These are phyloP conservation scores for Apophysomyces ossiformis DNA, from an alignment of 371 early-diverging fungal genomes.

Conservation along the genomic window DNA sequence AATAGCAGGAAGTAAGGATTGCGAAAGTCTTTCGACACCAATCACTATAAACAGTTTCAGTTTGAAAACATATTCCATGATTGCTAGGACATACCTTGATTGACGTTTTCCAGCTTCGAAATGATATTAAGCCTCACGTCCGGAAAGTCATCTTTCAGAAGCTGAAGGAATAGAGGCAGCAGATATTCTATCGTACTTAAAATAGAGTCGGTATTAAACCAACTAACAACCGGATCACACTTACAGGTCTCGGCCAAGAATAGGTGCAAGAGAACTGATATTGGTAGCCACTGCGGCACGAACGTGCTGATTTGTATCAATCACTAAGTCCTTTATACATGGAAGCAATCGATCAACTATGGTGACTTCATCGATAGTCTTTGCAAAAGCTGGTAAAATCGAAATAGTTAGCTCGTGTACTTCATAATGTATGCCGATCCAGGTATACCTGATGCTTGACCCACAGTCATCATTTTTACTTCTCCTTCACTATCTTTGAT, in stretches of 20 bases:
- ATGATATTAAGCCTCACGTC: constrained; percentile 98
- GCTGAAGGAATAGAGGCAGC: constrained; percentile 91
- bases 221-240: constrained; percentile 15
- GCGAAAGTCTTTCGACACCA: constrained; percentile 96
- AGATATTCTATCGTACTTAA: constrained; percentile 90
- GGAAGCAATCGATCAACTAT: constrained; percentile 86
- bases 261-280: constrained; percentile 92
- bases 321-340: constrained; percentile 90
- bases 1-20: constrained; percentile 96
- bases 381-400: constrained; percentile 61
- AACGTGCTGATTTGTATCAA: constrained; percentile 96
- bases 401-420: not conserved
- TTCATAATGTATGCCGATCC: not conserved
- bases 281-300: constrained; percentile 94
- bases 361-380: constrained; percentile 77
- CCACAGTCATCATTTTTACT: constrained; percentile 89
- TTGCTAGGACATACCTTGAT: constrained; percentile 60
- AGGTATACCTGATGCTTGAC: constrained; percentile 80
- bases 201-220: not conserved
- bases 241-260: constrained; percentile 90
- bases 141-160: constrained; percentile 96
- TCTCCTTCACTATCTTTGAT: constrained; percentile 98
- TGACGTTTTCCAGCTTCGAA: constrained; percentile 93
- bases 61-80: not conserved
- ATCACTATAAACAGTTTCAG: constrained; percentile 67